Conservation (phyloP, 2,329 filamentous ascomycete species). For the Falciphora oryzae region DNA sequence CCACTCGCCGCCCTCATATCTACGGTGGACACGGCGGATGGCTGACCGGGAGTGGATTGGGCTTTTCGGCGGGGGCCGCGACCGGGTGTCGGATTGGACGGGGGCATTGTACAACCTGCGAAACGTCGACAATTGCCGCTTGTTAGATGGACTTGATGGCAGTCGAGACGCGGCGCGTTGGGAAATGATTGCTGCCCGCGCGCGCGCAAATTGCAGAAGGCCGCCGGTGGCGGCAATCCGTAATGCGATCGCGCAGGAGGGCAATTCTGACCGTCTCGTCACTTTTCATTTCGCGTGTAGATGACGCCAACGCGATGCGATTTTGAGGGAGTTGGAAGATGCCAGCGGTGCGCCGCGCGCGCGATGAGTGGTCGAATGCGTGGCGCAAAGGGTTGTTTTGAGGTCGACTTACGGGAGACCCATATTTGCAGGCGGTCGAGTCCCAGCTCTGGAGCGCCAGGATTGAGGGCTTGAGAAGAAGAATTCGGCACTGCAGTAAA, state of each 20-base stretch:
- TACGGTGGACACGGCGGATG: slow-evolving; percentile 17
- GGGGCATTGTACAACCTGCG: slow-evolving; percentile 18
- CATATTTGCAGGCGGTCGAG: slow-evolving; percentile 9
- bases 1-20: neutral
- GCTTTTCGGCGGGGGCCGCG: slow-evolving; percentile 14
- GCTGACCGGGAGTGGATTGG: slow-evolving; percentile 15
- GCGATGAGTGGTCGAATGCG: slow-evolving; percentile 8
- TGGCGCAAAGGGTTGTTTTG: slow-evolving; percentile 9
- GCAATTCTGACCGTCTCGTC: neutral
- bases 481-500: neutral
- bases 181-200: neutral
- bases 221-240: neutral
- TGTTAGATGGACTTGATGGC: slow-evolving; percentile 1
- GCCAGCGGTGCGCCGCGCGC: slow-evolving; percentile 2
- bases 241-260: neutral
- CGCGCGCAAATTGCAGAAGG: neutral
- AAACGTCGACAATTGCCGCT: neutral
- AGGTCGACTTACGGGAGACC: slow-evolving; percentile 14
- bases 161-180: neutral
- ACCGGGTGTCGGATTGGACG: slow-evolving; percentile 17
- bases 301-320: neutral
- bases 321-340: neutral
- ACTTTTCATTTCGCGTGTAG: neutral
- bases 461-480: neutral
- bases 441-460: neutral